Percentiles rank a stretch among this genome's conserved stretches.
These are phyloP conservation scores for Biancaea sappan DNA, from an alignment of 306 rosid species.

Conservation along the genomic window DNA sequence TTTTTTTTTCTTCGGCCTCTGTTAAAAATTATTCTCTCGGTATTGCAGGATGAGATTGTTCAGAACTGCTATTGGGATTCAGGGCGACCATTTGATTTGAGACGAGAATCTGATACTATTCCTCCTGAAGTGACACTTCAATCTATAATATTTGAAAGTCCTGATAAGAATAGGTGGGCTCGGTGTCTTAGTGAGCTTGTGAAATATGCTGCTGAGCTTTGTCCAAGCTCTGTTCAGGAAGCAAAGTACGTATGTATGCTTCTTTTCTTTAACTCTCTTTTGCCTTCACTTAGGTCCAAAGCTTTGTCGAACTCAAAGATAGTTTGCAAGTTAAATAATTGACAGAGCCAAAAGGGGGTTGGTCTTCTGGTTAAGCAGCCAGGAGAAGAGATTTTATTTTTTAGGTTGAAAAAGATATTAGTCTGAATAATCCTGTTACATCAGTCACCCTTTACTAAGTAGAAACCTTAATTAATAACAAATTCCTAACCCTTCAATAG, in stretches of 20 bases:
- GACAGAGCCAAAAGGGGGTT: constrained; percentile 12
- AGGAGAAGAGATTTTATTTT: constrained; percentile 1
- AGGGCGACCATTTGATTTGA: constrained; percentile 91
- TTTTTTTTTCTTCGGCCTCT: not conserved
- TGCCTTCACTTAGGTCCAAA: constrained; percentile 22
- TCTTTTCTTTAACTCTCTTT: constrained; percentile 19
- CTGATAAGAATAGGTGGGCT: constrained; percentile 98
- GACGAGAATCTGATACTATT: constrained; percentile 91
- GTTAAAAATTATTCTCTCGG: constrained; percentile 34
- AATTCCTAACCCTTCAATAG: not conserved
- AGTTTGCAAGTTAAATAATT: constrained; percentile 11
- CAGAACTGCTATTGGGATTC: constrained; percentile 98
- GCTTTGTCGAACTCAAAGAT: constrained; percentile 20
- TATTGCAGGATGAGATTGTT: constrained; percentile 89
- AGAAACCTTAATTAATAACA: constrained; percentile 11
- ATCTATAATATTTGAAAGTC: constrained; percentile 97
- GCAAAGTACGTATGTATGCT: constrained; percentile 71
- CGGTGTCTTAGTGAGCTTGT: constrained; percentile 96
- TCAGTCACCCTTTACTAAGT: constrained; percentile 18
- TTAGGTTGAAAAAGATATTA: no score
- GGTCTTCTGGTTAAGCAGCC: constrained; percentile 27
- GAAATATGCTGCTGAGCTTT: constrained; percentile 93
- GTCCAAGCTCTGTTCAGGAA: constrained; percentile 91
- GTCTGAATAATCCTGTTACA: constrained; percentile 3
- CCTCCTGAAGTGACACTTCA: constrained; percentile 94